Percentiles rank a stretch among this genome's conserved stretches.
Conservation (phyloP, 345 rosid genomes). For the Corymbia maculata region DNA sequence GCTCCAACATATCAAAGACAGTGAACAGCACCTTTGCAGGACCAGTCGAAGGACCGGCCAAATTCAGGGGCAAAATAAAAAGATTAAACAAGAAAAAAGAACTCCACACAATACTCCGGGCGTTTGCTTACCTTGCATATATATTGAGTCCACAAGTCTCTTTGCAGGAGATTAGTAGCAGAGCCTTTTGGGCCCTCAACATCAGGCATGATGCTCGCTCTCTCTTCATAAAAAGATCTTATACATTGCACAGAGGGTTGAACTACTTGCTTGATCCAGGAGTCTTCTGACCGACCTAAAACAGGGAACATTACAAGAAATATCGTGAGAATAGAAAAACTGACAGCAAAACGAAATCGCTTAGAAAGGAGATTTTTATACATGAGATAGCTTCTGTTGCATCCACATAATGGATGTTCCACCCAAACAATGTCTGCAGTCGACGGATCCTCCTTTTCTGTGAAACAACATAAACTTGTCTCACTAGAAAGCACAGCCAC, state of each 20-base stretch:
- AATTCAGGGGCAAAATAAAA: background rate
- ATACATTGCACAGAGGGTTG: conserved; percentile 43
- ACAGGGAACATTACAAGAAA: background rate
- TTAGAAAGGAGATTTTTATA: conserved; percentile 8
- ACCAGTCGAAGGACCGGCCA: background rate
- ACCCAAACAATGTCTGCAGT: conserved; percentile 62
- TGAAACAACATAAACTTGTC: background rate
- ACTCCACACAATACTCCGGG: background rate
- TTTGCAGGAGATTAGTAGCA: conserved; percentile 12
- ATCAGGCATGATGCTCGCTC: background rate
- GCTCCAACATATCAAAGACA: background rate
- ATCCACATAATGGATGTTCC: conserved; percentile 67
- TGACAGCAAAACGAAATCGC: background rate
- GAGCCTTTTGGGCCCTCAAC: background rate
- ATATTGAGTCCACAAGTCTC: conserved; percentile 85
- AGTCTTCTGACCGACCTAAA: conserved; percentile 58
- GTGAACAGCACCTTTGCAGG: background rate
- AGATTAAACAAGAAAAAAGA: background rate
- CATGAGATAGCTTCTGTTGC: conserved; percentile 62
- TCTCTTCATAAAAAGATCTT: conserved; percentile 32
- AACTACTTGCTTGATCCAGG: conserved; percentile 65
- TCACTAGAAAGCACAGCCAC: background rate
- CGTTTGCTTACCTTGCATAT: conserved; percentile 49
- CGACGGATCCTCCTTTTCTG: conserved; percentile 74
- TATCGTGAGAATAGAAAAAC: background rate